Percentiles rank a stretch among this genome's conserved stretches.
phyloP scores from a whole-genome alignment of 306 rosid species.

The Medicago truncatula region MtrunA17r5.0-ANR NC_053042.1:40452501-40453000 shows the following conservation, averaged over 20 bases:
- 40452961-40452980: slow-evolving; percentile 89
- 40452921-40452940: slow-evolving; percentile 34
- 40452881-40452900: slow-evolving; percentile 49
- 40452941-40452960: slow-evolving; percentile 40
- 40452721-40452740: slow-evolving; percentile 34
- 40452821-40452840: slow-evolving; percentile 55
- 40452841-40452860: slow-evolving; percentile 52
- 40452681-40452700: slow-evolving; percentile 79
- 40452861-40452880: slow-evolving; percentile 50
- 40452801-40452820: slow-evolving; percentile 55
- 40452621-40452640: slow-evolving; percentile 88
- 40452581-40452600: slow-evolving; percentile 91
- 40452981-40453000: slow-evolving; percentile 74
- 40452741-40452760: slow-evolving; percentile 32
- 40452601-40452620: slow-evolving; percentile 90
- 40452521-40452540: slow-evolving; percentile 68
- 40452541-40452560: slow-evolving; percentile 70
- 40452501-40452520: slow-evolving; percentile 79
- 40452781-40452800: slow-evolving; percentile 53
- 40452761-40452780: slow-evolving; percentile 36
- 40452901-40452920: slow-evolving; percentile 39
- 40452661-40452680: slow-evolving; percentile 80
- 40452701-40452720: slow-evolving; percentile 75
- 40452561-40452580: slow-evolving; percentile 81
- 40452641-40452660: slow-evolving; percentile 94